A percentile compares a stretch with the other conserved stretches of the same genome.
phyloP scores from a whole-genome alignment of 768 basidiomycete species.

The Suillus subaureus region DNA sequence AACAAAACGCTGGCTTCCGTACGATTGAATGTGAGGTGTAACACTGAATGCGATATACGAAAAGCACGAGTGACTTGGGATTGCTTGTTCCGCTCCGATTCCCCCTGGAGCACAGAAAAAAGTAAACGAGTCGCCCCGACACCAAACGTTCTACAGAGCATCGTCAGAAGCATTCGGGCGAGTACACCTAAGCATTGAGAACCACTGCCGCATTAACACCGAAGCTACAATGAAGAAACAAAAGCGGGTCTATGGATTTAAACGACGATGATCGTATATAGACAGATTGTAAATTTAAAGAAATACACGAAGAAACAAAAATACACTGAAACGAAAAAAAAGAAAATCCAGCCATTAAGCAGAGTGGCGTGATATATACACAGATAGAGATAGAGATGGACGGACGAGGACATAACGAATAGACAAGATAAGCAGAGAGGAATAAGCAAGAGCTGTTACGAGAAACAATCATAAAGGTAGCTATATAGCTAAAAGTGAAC shows the following conservation, averaged over 20 bases:
- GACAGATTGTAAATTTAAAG: not conserved
- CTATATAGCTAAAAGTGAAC: not conserved
- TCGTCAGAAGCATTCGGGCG: not conserved
- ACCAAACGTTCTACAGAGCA: not conserved
- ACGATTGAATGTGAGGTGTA: not conserved
- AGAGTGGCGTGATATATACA: not conserved
- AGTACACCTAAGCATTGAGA: not conserved
- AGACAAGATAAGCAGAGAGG: not conserved
- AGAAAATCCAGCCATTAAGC: not conserved
- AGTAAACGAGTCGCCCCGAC: not conserved
- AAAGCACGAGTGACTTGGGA: not conserved
- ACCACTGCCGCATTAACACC: not conserved
- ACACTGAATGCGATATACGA: not conserved
- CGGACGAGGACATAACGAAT: not conserved
- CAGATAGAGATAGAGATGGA: constrained; percentile 4
- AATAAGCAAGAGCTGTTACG: not conserved
- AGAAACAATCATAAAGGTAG: not conserved
- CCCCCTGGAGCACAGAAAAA: not conserved
- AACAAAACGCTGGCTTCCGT: not conserved
- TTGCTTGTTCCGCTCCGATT: not conserved
- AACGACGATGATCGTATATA: not conserved
- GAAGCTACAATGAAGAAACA: not conserved
- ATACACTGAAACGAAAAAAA: not conserved
- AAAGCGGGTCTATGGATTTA: not conserved
- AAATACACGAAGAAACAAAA: not conserved